phyloP scores from a whole-genome alignment of 106 monocot genomes.

The Phalaenopsis equestris region DNA sequence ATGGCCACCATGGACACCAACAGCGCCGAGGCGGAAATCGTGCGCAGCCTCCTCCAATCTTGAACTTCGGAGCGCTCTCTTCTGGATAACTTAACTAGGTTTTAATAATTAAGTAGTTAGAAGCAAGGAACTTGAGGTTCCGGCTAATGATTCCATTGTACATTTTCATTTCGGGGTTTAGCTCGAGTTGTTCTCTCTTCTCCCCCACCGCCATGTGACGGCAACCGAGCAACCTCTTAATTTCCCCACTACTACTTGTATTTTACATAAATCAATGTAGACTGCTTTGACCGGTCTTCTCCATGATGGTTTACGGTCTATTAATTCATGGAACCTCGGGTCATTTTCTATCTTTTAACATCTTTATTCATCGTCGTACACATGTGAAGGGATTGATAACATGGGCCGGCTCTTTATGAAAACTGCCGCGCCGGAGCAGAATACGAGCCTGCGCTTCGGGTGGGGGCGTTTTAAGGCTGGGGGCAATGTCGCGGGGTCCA shows the following conservation, averaged over 20 bases:
- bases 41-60: conserved; percentile 39
- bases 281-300: background rate
- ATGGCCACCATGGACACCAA: conserved; percentile 47
- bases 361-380: background rate
- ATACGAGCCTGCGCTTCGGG: background rate
- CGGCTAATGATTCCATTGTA: background rate
- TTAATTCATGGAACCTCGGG: background rate
- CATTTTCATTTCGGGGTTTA: conserved; percentile 16
- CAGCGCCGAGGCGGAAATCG: conserved; percentile 58
- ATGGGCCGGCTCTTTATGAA: background rate
- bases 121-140: background rate
- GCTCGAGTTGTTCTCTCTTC: conserved; percentile 36
- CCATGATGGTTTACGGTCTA: background rate
- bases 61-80: background rate
- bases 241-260: background rate
- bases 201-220: conserved; percentile 4
- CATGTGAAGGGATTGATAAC: conserved; percentile 12
- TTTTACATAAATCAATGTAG: conserved; percentile 14
- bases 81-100: background rate
- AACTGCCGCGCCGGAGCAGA: background rate
- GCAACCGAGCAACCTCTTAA: conserved; percentile 44
- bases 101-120: background rate
- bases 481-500: background rate
- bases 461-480: too few relatives aligned
- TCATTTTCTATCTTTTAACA: background rate